These are phyloP conservation scores for Xylaria castorea DNA, from an alignment of 495 filamentous ascomycete genomes.

Conservation along the genomic window DNA sequence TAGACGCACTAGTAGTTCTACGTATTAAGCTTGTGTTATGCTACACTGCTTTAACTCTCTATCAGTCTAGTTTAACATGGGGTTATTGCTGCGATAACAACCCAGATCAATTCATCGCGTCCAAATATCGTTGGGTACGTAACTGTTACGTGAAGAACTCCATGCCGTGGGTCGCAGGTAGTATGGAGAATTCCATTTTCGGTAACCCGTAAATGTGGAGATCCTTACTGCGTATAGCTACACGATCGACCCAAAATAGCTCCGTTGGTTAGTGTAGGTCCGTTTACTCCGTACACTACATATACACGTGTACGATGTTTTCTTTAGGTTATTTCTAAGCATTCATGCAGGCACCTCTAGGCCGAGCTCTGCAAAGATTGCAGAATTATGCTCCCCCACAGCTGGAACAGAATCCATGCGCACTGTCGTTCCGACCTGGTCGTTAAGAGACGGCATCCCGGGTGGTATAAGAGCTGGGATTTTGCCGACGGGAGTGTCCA, in stretches of 20 bases:
- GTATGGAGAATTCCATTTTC: too few species aligned
- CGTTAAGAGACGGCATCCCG: background rate
- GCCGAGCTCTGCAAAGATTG: conserved; percentile 1
- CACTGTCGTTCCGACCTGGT: background rate
- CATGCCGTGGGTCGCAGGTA: too few species aligned
- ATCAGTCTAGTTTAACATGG: background rate
- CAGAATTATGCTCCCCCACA: background rate
- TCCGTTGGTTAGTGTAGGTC: background rate
- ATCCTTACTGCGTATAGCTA: too few species aligned
- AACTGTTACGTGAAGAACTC: background rate
- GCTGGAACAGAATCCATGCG: conserved; percentile 2
- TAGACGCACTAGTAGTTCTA: background rate
- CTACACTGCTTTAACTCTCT: background rate
- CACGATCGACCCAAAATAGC: background rate
- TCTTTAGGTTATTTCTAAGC: background rate
- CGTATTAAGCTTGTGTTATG: background rate
- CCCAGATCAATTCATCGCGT: background rate
- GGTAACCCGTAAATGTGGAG: too few species aligned
- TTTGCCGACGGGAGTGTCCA: conserved; percentile 48
- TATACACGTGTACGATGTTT: background rate
- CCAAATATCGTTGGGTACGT: background rate
- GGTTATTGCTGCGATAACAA: background rate
- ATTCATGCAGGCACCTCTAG: background rate
- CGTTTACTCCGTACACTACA: too few species aligned
- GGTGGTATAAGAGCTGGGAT: conserved; percentile 55